phyloP scores from a whole-genome alignment of 2,329 filamentous ascomycete genomes.

The Aspergillus tubingensis region DNA sequence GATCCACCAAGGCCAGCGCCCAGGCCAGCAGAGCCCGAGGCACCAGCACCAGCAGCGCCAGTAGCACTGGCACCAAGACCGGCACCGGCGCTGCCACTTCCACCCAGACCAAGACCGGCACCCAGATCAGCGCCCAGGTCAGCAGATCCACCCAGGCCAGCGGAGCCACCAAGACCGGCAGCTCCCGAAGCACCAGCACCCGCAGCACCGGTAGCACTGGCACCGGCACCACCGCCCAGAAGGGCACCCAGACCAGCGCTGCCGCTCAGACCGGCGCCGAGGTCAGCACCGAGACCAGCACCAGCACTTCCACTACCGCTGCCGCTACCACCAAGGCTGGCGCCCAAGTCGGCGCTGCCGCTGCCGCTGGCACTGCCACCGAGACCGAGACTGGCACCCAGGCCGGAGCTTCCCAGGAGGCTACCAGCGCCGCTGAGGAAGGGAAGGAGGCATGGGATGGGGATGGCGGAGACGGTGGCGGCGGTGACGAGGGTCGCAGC shows the following conservation, averaged over 20 bases:
- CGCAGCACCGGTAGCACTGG: neutral
- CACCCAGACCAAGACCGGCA: neutral
- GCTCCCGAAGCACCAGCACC: neutral
- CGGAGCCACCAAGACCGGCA: neutral
- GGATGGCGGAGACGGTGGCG: conserved; percentile 8
- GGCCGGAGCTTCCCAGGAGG: conserved; percentile 7
- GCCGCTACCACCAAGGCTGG: conserved; percentile 4
- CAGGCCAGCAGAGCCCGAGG: neutral
- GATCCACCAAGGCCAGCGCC: neutral
- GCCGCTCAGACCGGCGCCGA: neutral
- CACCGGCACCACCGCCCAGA: neutral
- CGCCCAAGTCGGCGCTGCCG: neutral
- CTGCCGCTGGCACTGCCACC: conserved; percentile 2
- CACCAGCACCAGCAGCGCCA: neutral
- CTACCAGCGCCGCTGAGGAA: conserved; percentile 13
- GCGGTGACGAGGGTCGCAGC: conserved; percentile 6
- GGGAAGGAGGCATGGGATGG: conserved; percentile 13
- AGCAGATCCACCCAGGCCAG: neutral
- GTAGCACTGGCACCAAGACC: neutral
- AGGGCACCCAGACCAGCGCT: conserved; percentile 5
- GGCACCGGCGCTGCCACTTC: neutral
- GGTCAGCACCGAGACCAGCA: conserved; percentile 6
- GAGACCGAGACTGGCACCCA: conserved; percentile 7
- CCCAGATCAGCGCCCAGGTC: neutral
- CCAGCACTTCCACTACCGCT: conserved; percentile 6